A percentile compares a stretch with the other conserved stretches of the same genome.
phyloP scores from a whole-genome alignment of 805 yeast species.

The Spathaspora passalidarum region DNA sequence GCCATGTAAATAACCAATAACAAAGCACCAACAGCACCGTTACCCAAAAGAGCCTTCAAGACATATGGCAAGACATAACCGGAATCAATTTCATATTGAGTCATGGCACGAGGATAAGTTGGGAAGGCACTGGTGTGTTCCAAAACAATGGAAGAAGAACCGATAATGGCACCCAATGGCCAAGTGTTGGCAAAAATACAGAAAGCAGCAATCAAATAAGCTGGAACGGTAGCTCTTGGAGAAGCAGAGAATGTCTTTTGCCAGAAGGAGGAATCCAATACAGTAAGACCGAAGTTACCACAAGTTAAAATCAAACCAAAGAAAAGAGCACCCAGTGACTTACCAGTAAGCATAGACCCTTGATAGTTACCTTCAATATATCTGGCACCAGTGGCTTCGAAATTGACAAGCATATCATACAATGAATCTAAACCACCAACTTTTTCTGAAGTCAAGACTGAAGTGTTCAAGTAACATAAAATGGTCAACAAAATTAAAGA shows the following conservation, averaged over 20 bases:
- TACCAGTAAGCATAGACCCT: constrained; percentile 32
- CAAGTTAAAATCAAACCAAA: constrained; percentile 30
- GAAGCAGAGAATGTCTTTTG: constrained; percentile 37
- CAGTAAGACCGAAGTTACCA: constrained; percentile 35
- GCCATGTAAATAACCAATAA: constrained; percentile 33
- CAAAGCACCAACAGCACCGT: constrained; percentile 27
- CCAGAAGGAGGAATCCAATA: constrained; percentile 39
- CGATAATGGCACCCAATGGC: constrained; percentile 34
- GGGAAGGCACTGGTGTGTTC: constrained; percentile 22
- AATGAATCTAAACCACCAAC: constrained; percentile 26
- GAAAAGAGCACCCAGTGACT: constrained; percentile 27
- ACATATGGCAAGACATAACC: constrained; percentile 28
- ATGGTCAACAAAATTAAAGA: constrained; percentile 21
- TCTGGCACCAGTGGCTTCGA: constrained; percentile 14
- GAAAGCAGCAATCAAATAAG: constrained; percentile 31
- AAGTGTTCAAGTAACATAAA: constrained; percentile 22
- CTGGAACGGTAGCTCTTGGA: constrained; percentile 32
- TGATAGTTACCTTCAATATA: constrained; percentile 28
- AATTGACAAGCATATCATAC: constrained; percentile 17
- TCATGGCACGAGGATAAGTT: constrained; percentile 30
- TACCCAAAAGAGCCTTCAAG: constrained; percentile 25
- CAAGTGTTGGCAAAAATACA: constrained; percentile 29
- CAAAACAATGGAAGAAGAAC: constrained; percentile 26
- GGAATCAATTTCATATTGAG: constrained; percentile 20
- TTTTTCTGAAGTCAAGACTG: constrained; percentile 20